phyloP scores from a whole-genome alignment of 208 protist species.

The Tritrichomonas musculus region DNA sequence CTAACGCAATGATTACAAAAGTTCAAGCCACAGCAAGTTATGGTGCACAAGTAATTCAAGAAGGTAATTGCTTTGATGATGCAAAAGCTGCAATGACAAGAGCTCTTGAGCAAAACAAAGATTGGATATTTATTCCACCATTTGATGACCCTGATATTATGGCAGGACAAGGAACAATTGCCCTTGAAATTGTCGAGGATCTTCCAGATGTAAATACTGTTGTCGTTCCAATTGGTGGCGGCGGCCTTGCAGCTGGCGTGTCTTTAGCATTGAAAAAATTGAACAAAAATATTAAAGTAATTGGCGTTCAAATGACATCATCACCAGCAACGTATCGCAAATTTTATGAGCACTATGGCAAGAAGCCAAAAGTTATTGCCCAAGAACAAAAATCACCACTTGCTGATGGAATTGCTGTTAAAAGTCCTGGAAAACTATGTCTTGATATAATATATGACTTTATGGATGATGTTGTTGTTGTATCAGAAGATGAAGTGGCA shows the following conservation, averaged over 20 bases:
- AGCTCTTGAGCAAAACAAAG: constrained; percentile 54
- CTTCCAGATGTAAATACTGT: not conserved
- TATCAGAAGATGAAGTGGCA: not conserved
- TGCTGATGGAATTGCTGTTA: not conserved
- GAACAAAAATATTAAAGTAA: not conserved
- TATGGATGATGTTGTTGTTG: not conserved
- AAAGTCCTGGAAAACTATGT: not conserved
- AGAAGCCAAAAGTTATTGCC: not conserved
- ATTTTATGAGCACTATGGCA: not conserved
- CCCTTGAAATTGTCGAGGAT: not conserved
- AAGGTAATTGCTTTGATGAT: constrained; percentile 52
- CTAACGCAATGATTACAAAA: constrained; percentile 63
- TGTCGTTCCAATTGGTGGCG: not conserved
- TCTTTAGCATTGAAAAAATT: not conserved
- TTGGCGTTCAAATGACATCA: not conserved
- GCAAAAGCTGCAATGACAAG: constrained; percentile 34
- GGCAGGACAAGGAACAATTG: constrained; percentile 63
- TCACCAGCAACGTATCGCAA: not conserved
- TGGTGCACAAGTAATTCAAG: constrained; percentile 40
- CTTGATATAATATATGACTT: no score
- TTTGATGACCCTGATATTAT: constrained; percentile 75
- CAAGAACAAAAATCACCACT: not conserved
- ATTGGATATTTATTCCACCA: constrained; percentile 67
- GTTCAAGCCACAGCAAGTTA: constrained; percentile 49
- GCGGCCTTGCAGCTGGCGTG: not conserved